A percentile compares a stretch with the other conserved stretches of the same genome.
Conservation (phyloP, 176 grass and related monocot species). For the Carex parvula region DNA sequence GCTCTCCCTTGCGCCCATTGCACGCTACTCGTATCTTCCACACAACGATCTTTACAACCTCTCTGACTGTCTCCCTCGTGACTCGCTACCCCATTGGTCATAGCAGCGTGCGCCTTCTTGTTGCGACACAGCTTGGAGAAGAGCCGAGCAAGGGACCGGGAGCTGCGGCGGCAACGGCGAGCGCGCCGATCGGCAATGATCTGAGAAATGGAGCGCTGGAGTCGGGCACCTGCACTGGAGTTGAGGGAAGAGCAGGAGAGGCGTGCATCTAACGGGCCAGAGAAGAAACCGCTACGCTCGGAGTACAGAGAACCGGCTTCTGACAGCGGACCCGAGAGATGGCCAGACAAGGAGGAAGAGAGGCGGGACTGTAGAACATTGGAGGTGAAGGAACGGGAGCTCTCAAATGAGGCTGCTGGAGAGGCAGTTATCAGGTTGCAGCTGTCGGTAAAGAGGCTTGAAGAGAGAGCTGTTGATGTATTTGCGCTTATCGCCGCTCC, state of each 20-base stretch:
- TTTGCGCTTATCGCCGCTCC: conserved; percentile 75
- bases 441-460: conserved; percentile 37
- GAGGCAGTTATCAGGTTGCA: not conserved
- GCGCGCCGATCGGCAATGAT: conserved; percentile 7
- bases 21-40: conserved; percentile 29
- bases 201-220: conserved; percentile 13
- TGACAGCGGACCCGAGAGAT: conserved; percentile 48
- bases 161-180: not conserved
- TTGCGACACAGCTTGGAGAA: conserved; percentile 58
- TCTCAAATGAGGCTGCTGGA: conserved; percentile 52
- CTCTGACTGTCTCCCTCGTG: conserved; percentile 20
- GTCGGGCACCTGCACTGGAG: conserved; percentile 18
- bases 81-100: not conserved
- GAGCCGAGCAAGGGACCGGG: conserved; percentile 48
- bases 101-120: conserved; percentile 37
- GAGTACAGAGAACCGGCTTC: conserved; percentile 58
- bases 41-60: conserved; percentile 23
- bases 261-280: conserved; percentile 60
- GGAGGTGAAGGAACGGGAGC: conserved; percentile 78
- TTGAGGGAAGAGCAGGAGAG: conserved; percentile 64
- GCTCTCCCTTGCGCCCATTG: conserved; percentile 96
- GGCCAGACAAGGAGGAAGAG: conserved; percentile 62
- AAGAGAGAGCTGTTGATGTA: conserved; percentile 82
- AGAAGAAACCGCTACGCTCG: conserved; percentile 58
- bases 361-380: conserved; percentile 56